Evolutionary conservation across 192 early-diverging fungal genomes (phyloP).

Genomic region (Coemansia sp.): DNA sequence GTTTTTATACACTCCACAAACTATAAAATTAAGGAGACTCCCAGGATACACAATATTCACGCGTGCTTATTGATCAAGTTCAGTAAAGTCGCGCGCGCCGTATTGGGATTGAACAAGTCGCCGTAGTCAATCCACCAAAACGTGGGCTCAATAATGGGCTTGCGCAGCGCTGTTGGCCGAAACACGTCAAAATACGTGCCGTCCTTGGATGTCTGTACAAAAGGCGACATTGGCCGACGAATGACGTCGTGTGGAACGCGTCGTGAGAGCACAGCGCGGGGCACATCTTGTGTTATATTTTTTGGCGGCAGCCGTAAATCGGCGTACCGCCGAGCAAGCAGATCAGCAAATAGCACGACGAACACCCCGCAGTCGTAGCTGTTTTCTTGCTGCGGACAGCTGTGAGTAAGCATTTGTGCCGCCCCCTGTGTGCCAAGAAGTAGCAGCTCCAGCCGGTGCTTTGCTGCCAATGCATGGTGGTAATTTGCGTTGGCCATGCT

Average conservation of each 20-base stretch:
- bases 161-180: conserved; percentile 2
- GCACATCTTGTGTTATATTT: neutral
- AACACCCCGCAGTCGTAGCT: conserved; percentile 45
- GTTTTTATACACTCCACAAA: conserved; percentile 2
- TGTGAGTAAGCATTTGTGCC: conserved; percentile 33
- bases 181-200: neutral
- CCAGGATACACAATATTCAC: neutral
- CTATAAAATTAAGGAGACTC: neutral
- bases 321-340: conserved; percentile 40
- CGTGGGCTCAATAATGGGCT: conserved; percentile 4
- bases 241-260: neutral
- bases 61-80: conserved; percentile 15
- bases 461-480: conserved; percentile 16
- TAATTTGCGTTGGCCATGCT: conserved; percentile 47
- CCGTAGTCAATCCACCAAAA: conserved; percentile 55
- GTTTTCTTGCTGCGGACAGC: conserved; percentile 53
- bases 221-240: conserved; percentile 16
- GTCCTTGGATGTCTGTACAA: neutral
- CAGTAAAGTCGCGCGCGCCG: conserved; percentile 25
- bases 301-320: conserved; percentile 18
- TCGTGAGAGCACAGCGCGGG: neutral
- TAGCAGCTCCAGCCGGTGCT: conserved; percentile 7
- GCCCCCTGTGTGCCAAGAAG: neutral
- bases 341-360: conserved; percentile 43
- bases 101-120: conserved; percentile 39